Evolutionary conservation across 2,329 filamentous ascomycete species (phyloP).

Genomic region (Elsinoe arachidis): DNA sequence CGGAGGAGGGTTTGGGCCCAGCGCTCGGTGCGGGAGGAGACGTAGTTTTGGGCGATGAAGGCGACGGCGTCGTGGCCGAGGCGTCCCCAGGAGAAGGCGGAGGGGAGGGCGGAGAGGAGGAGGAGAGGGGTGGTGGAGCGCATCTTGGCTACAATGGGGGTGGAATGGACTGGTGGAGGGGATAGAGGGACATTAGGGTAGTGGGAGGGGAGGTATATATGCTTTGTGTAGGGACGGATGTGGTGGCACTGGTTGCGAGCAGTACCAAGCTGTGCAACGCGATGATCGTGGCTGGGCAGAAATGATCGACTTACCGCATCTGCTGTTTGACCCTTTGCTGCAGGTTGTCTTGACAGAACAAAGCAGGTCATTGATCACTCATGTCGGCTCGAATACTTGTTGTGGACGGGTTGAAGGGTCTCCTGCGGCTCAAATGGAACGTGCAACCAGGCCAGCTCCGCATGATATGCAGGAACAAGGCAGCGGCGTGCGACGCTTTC

Average conservation of each 20-base stretch:
- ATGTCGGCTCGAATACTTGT: not conserved
- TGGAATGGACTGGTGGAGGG: not conserved
- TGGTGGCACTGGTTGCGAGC: not conserved
- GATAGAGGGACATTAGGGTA: conserved; percentile 3
- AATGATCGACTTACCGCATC: not conserved
- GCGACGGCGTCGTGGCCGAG: conserved; percentile 48
- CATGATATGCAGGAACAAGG: not conserved
- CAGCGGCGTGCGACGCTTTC: not conserved
- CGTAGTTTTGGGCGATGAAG: conserved; percentile 44
- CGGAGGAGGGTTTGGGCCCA: conserved; percentile 39
- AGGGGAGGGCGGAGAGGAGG: conserved; percentile 17
- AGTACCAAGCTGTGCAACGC: not conserved
- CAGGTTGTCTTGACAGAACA: not conserved
- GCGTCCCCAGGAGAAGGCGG: conserved; percentile 40
- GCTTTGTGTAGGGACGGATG: not conserved
- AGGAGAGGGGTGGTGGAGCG: conserved; percentile 5
- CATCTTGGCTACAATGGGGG: conserved; percentile 6
- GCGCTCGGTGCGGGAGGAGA: conserved; percentile 34
- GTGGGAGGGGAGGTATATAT: not conserved
- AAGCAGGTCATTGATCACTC: not conserved
- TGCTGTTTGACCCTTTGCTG: not conserved
- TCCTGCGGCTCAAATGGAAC: not conserved
- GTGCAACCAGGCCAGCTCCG: not conserved
- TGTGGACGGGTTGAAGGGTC: not conserved
- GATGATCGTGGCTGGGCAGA: not conserved